phyloP scores from a whole-genome alignment of 2,329 filamentous ascomycete species.

The Aspergillus costaricaensis region DNA sequence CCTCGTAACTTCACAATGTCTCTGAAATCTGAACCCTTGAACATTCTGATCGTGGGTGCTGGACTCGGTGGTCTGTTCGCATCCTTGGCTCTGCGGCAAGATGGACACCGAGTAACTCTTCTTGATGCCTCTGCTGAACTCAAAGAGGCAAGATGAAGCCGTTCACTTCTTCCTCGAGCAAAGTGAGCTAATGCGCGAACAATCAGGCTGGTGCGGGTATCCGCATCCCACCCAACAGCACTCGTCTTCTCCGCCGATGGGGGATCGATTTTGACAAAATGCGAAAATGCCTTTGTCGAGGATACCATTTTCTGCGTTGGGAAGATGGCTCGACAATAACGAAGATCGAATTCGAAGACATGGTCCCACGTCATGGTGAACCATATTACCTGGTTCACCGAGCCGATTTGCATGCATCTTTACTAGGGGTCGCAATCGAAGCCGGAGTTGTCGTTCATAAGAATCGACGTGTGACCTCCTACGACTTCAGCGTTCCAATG shows the following conservation, averaged over 20 bases:
- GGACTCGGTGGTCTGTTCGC: background rate
- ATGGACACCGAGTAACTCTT: background rate
- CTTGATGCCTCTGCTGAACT: background rate
- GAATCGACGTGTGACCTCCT: background rate
- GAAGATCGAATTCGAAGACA: background rate
- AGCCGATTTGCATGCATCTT: background rate
- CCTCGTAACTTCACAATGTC: background rate
- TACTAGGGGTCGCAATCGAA: background rate
- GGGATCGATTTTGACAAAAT: background rate
- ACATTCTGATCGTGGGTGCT: background rate
- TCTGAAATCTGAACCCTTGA: background rate
- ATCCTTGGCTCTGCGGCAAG: background rate
- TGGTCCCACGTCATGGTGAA: background rate
- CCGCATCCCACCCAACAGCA: background rate
- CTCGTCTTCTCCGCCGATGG: background rate
- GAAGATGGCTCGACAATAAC: background rate
- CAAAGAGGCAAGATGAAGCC: background rate
- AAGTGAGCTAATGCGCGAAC: background rate
- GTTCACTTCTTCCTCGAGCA: too few species aligned
- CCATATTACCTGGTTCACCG: background rate
- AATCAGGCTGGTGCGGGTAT: background rate
- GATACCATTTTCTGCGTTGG: background rate
- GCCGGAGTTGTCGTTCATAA: background rate
- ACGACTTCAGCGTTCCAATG: background rate
- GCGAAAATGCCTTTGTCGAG: background rate